Base-by-base conservation (phyloP, 768 basidiomycete species). In the Auricularia cornea region DNA sequence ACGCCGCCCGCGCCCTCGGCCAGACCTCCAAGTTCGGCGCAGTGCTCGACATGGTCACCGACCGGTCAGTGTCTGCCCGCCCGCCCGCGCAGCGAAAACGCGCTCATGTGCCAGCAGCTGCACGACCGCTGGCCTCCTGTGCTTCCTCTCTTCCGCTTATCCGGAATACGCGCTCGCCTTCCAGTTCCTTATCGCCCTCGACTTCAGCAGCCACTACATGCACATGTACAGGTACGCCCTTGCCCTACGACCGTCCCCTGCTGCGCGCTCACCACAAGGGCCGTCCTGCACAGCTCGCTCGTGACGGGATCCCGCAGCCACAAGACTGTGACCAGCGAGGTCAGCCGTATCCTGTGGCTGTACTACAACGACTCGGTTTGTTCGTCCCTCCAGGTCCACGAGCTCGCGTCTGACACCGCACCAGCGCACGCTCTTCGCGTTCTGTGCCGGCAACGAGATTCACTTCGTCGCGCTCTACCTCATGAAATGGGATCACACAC, bases 131-230 rank as follows among this genome's bases (percentile, higher is more conserved):
- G 94, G 95, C 72, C 80, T 99, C 60, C 80, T 99, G 30, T 96
- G 93, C 74, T 98, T 94, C 79, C 84, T 99, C 35, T 86, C 94
- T 20, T 89, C 89, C 11, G 92, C 85, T 60, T 98, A 98, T 77
- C 94, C 94, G 3, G 70, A 76, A n/a, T 92, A 80, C 66, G 90
- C 95, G 3, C 77, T 96, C 35, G 70, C 87, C 59, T 98, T 99
- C 80, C 94, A 97, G 75, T 89, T 92, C 77, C 84, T 99, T 65
- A 99, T 99, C 75, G 86, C 95, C 0, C 84, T 99, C 63, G 97
- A 99, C 74, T 99, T 99, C 73, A 89, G 90, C 69, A 96, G 93
- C 68, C 97, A 98, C 76, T 98, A 98, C 77, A 98, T 98, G 86
- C 97, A 98, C 75, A 99, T 98, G 97, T 97, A 98, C 75, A 97